Conservation (phyloP, 495 filamentous ascomycete genomes). For the Trichocladium uniseriatum region DNA sequence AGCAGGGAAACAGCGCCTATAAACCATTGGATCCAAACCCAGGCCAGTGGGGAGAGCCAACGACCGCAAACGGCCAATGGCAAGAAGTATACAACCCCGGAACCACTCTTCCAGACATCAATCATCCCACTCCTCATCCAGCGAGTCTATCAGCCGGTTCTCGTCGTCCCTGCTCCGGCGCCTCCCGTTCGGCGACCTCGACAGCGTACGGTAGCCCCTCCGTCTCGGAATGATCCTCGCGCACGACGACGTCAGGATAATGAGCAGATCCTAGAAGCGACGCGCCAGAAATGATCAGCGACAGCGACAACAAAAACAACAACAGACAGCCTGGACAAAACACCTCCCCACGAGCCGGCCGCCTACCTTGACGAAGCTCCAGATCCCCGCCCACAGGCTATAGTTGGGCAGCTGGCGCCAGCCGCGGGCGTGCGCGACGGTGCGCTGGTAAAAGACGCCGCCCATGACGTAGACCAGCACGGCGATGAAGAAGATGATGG, state of each 20-base stretch:
- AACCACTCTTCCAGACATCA: slow-evolving; percentile 14
- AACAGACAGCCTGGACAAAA: neutral
- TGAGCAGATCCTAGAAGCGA: slow-evolving; percentile 59
- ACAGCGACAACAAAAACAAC: slow-evolving; percentile 8
- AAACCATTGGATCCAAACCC: too few species aligned
- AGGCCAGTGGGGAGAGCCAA: too few species aligned
- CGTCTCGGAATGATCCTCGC: slow-evolving; percentile 53
- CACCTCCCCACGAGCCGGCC: too few species aligned
- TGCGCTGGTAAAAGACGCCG: slow-evolving; percentile 90
- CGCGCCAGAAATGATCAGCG: too few species aligned
- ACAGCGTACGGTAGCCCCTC: slow-evolving; percentile 54
- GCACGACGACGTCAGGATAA: slow-evolving; percentile 71
- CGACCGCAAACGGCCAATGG: too few species aligned
- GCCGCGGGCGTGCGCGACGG: slow-evolving; percentile 86
- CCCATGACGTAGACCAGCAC: slow-evolving; percentile 83
- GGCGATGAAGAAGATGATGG: slow-evolving; percentile 78
- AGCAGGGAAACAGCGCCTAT: too few species aligned
- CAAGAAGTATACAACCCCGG: too few species aligned
- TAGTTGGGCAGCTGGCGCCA: slow-evolving; percentile 97
- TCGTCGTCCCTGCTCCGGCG: slow-evolving; percentile 63
- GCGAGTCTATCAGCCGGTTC: slow-evolving; percentile 88
- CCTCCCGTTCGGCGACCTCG: slow-evolving; percentile 37
- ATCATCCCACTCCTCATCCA: slow-evolving; percentile 85
- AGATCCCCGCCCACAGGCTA: slow-evolving; percentile 80
- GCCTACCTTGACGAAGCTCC: slow-evolving; percentile 71